Evolutionary conservation across 169 alveolate species (phyloP).

Genomic region (Eimeria praecox): DNA sequence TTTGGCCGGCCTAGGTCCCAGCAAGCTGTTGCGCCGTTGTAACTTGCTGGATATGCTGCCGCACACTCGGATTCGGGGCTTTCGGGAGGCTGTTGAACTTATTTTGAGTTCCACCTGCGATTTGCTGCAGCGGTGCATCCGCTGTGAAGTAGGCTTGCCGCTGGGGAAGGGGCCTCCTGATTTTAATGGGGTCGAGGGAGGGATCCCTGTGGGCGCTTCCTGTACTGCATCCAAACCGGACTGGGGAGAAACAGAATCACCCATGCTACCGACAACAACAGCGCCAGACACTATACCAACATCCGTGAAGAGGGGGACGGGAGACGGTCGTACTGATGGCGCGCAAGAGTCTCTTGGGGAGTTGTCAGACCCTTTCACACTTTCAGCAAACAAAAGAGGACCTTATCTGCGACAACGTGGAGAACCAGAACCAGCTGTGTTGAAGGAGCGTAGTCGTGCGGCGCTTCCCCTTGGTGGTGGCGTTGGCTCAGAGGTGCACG

Average conservation of each 20-base stretch:
- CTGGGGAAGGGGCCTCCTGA: background rate
- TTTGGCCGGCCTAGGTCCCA: conserved; percentile 23
- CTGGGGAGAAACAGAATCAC: background rate
- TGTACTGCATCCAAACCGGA: background rate
- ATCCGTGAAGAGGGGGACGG: background rate
- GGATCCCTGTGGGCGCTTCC: background rate
- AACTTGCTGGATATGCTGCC: conserved; percentile 29
- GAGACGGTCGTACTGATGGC: background rate
- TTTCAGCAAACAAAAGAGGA: background rate
- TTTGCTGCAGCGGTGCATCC: conserved; percentile 3
- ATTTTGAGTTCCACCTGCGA: conserved; percentile 17
- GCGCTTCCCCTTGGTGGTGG: conserved; percentile 31
- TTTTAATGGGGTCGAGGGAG: background rate
- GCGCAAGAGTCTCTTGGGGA: background rate
- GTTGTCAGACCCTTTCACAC: background rate
- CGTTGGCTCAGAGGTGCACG: conserved; percentile 82
- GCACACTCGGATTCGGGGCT: conserved; percentile 30
- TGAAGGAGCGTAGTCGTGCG: background rate
- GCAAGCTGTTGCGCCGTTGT: conserved; percentile 39
- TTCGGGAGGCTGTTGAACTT: conserved; percentile 44
- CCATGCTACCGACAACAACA: conserved; percentile 3
- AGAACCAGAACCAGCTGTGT: conserved; percentile 24
- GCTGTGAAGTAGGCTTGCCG: background rate
- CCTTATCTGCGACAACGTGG: background rate
- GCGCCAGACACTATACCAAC: background rate